phyloP scores from a whole-genome alignment of 129 eudicot species.

The Flaveria bidentis region DNA sequence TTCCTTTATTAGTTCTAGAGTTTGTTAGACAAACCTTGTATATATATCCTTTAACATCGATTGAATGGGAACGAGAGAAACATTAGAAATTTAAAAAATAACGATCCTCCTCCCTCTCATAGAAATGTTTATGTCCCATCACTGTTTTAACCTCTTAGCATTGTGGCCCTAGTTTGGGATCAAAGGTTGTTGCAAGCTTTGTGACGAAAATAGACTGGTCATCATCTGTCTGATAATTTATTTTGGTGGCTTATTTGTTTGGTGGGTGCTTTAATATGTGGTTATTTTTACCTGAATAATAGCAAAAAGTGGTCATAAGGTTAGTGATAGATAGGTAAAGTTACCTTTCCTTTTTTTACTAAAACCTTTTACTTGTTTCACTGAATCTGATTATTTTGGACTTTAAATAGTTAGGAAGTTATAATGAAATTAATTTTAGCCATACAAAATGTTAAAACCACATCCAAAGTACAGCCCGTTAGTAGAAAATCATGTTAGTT shows the following conservation, averaged over 20 bases:
- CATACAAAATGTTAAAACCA: neutral
- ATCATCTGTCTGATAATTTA: slow-evolving; percentile 1
- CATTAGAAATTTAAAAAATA: neutral
- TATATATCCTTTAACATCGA: no score
- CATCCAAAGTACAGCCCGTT: neutral
- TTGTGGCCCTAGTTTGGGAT: slow-evolving; percentile 10
- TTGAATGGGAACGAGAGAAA: no score
- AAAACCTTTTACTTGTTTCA: neutral
- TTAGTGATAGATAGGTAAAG: neutral
- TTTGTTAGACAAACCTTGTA: no score
- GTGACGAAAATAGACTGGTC: neutral
- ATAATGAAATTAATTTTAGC: neutral
- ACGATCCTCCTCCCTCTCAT: neutral
- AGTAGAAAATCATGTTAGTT: neutral
- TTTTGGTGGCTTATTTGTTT: slow-evolving; percentile 12
- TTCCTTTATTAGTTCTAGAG: no score
- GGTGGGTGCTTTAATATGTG: neutral
- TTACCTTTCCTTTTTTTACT: neutral
- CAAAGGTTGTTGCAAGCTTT: no score
- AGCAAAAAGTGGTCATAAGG: neutral
- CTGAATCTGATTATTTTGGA: slow-evolving; percentile 1
- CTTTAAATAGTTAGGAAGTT: neutral
- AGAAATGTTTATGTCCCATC: neutral
- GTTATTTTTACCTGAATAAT: neutral
- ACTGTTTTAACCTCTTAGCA: neutral